phyloP scores from a whole-genome alignment of 164 flowering plant genomes.

The Dillenia suffruticosa region DNA sequence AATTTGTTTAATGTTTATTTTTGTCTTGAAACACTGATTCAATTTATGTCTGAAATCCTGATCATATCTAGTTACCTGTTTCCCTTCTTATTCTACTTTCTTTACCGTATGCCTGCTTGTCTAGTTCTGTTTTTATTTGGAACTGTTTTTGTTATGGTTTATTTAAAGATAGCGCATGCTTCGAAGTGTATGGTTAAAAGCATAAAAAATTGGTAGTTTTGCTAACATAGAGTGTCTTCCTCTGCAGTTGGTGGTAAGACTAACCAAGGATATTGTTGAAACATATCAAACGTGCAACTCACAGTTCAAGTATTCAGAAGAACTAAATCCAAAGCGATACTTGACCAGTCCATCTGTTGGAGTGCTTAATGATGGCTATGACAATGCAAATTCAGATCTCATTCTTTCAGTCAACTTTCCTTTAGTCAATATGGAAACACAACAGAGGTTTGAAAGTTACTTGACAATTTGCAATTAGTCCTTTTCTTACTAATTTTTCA shows the following conservation, averaged over 20 bases:
- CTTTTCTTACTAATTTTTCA: background rate
- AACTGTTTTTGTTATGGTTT: background rate
- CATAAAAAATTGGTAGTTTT: background rate
- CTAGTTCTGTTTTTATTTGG: background rate
- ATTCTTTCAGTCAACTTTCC: slow-evolving; percentile 67
- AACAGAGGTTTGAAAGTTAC: slow-evolving; percentile 53
- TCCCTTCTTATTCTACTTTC: too few relatives aligned
- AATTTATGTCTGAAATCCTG: too few relatives aligned
- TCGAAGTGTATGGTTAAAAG: background rate
- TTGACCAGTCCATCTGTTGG: slow-evolving; percentile 88
- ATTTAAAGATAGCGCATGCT: background rate
- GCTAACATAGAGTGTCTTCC: slow-evolving; percentile 15
- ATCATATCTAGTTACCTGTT: too few relatives aligned
- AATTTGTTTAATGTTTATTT: too few relatives aligned
- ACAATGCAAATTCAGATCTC: slow-evolving; percentile 93
- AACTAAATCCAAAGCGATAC: slow-evolving; percentile 72
- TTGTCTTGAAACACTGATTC: too few relatives aligned
- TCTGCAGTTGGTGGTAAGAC: slow-evolving; percentile 73
- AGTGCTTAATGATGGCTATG: slow-evolving; percentile 90
- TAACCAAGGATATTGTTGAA: slow-evolving; percentile 87
- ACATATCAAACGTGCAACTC: slow-evolving; percentile 86
- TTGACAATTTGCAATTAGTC: background rate
- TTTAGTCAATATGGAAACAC: slow-evolving; percentile 51
- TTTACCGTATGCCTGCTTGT: too few relatives aligned
- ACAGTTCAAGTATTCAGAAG: slow-evolving; percentile 73